Conservation (phyloP, 306 rosid species). For the Vigna unguiculata region DNA sequence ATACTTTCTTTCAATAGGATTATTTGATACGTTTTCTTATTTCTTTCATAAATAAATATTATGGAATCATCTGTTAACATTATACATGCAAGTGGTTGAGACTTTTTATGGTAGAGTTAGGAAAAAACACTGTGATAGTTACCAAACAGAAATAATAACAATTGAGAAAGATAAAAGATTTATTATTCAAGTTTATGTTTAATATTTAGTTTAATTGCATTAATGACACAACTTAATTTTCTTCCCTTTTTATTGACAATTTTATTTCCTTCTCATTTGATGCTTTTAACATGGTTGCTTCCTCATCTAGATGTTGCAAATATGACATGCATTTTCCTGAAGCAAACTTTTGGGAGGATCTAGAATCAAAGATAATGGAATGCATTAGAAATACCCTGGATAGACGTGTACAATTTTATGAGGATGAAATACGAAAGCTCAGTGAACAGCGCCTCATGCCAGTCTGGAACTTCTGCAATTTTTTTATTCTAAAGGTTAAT, state of each 20-base stretch:
- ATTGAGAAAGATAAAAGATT: conserved; percentile 16
- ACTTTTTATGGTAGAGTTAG: conserved; percentile 39
- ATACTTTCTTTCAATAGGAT: conserved; percentile 32
- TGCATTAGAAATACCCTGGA: conserved; percentile 93
- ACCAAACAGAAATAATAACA: conserved; percentile 24
- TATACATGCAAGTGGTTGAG: conserved; percentile 13
- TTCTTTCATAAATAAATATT: conserved; percentile 32
- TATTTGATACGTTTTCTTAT: neutral
- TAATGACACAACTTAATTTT: conserved; percentile 33
- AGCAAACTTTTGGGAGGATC: conserved; percentile 95
- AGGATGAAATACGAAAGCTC: conserved; percentile 98
- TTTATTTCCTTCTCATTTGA: conserved; percentile 3
- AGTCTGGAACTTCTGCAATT: conserved; percentile 99
- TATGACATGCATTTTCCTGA: conserved; percentile 82
- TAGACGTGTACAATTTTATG: conserved; percentile 95
- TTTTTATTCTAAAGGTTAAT: conserved; percentile 92
- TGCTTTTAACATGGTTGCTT: conserved; percentile 43
- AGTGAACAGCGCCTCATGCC: conserved; percentile 98
- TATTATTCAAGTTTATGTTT: conserved; percentile 19
- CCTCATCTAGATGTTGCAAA: conserved; percentile 89
- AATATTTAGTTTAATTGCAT: conserved; percentile 8
- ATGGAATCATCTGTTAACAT: conserved; percentile 27
- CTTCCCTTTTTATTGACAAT: conserved; percentile 32
- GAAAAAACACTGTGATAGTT: neutral
- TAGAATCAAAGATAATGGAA: conserved; percentile 90